These are phyloP conservation scores for Quercus dentata DNA, from an alignment of 306 rosid species.

Conservation along the genomic window DNA sequence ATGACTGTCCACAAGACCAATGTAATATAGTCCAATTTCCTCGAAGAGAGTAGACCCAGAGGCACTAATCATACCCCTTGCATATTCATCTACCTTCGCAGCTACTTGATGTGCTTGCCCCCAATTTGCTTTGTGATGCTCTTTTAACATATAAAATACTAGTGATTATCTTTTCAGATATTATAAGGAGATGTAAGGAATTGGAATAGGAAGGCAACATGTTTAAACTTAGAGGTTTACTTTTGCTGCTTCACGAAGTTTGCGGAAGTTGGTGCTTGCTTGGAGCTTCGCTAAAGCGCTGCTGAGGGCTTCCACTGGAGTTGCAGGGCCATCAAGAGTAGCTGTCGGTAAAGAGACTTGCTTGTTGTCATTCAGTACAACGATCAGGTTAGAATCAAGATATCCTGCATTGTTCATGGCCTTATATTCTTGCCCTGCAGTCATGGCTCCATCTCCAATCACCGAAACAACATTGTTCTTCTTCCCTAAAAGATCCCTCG, in stretches of 20 bases:
- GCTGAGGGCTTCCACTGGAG: constrained; percentile 89
- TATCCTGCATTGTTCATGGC: constrained; percentile 96
- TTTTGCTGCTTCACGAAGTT: constrained; percentile 84
- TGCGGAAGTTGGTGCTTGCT: constrained; percentile 72
- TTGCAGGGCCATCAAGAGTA: constrained; percentile 91
- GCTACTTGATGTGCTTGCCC: constrained; percentile 65
- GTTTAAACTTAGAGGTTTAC: constrained; percentile 30
- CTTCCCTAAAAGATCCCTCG: constrained; percentile 78
- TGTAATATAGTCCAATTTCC: constrained; percentile 76
- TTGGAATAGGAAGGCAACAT: background rate
- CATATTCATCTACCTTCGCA: constrained; percentile 71
- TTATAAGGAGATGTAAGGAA: constrained; percentile 2
- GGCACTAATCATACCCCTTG: constrained; percentile 66
- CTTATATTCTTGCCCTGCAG: constrained; percentile 97
- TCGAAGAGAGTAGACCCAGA: constrained; percentile 67
- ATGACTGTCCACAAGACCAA: constrained; percentile 92
- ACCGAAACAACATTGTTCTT: constrained; percentile 71
- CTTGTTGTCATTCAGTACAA: constrained; percentile 83
- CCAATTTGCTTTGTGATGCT: constrained; percentile 64
- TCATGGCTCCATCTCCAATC: constrained; percentile 96
- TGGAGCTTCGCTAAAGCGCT: constrained; percentile 73
- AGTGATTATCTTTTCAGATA: constrained; percentile 19
- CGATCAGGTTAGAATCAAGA: constrained; percentile 75
- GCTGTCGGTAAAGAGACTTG: constrained; percentile 99
- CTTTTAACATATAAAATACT: constrained; percentile 27